A percentile compares a stretch with the other conserved stretches of the same genome.
Conservation (phyloP, 345 rosid genomes). For the Physaria fendleri region DNA sequence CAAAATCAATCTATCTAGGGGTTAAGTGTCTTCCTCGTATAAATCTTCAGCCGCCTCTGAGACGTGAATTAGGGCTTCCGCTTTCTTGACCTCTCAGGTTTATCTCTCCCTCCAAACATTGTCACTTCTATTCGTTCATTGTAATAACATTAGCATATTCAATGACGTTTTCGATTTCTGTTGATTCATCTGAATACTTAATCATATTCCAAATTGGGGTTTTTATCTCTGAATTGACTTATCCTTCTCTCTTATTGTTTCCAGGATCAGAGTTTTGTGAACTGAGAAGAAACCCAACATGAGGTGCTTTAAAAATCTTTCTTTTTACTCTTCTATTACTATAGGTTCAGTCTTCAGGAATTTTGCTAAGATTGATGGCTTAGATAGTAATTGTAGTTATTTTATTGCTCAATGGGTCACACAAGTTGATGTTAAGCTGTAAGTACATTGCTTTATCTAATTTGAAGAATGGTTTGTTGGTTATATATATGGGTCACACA, state of each 20-base stretch:
- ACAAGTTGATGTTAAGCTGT: background rate
- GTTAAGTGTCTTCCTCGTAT: conserved; percentile 10
- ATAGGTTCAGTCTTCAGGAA: background rate
- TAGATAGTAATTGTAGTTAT: background rate
- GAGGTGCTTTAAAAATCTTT: conserved; percentile 5
- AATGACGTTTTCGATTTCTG: background rate
- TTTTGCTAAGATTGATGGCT: background rate
- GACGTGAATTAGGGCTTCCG: conserved; percentile 4
- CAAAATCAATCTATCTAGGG: conserved; percentile 6
- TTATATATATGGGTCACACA: background rate
- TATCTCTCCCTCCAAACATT: background rate
- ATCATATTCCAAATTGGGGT: background rate
- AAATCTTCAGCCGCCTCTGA: conserved; percentile 16
- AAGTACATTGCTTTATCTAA: background rate
- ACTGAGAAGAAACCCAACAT: conserved; percentile 12
- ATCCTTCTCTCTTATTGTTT: background rate
- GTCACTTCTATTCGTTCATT: background rate
- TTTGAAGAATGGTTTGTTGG: background rate
- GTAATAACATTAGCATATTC: background rate
- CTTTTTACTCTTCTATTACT: background rate
- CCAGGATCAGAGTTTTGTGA: conserved; percentile 3
- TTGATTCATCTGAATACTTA: background rate
- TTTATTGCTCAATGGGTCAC: background rate
- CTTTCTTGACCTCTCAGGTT: conserved; percentile 24
- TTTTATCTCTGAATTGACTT: background rate